Evolutionary conservation across 2,329 filamentous ascomycete species (phyloP), one percentile per base, ranked within the genome.

Genomic region (Aspergillus proliferans): DNA sequence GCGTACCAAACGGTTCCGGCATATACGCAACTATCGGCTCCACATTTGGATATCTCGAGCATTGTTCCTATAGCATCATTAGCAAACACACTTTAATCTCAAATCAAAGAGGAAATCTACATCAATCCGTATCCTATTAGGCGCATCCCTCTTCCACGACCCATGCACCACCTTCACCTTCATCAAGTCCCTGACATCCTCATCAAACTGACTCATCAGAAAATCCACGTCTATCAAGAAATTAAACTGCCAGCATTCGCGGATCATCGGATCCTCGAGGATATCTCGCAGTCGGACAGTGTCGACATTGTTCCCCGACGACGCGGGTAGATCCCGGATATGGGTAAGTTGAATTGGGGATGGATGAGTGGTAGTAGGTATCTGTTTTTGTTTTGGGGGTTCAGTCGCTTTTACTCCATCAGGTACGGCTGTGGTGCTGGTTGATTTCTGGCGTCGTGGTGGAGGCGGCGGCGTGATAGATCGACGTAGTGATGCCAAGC

Each of bases 1-100:
- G 90, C 0, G 89, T 95, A 2, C 90, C 90, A 62, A 90, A 94
- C 55, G 84, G 81, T 62, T 92, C 87, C 0, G 88, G 86, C 79
- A 95, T 86, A 51, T 83, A 88, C 0, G 89, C 88, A 14, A 79
- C 74, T 52, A 90, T 83, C 1, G 90, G 75, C 19, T 81, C 75
- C 19, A 93, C 79, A 62, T 93, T 92, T 2, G 75, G 62, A 60
- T 85, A 83, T 12, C 74, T 74, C 12, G 74, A 65, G 44, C 84
- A 84, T 58, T 80, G 75, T 63, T 83, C 75, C 84, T 89, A 47
- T 6, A 26, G 10, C 4, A 26, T 7, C 18, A 42, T 43, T 43
- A 43, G 24, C 15, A 14, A 14, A 7, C 6, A n/a, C 8, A 15
- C 4, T 10, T 26, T 43, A 3, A 5, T 26, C 10, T 43, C 2